These are phyloP conservation scores for Metarhizium guizhouense DNA, from an alignment of 2,329 filamentous ascomycete species.

Conservation along the genomic window DNA sequence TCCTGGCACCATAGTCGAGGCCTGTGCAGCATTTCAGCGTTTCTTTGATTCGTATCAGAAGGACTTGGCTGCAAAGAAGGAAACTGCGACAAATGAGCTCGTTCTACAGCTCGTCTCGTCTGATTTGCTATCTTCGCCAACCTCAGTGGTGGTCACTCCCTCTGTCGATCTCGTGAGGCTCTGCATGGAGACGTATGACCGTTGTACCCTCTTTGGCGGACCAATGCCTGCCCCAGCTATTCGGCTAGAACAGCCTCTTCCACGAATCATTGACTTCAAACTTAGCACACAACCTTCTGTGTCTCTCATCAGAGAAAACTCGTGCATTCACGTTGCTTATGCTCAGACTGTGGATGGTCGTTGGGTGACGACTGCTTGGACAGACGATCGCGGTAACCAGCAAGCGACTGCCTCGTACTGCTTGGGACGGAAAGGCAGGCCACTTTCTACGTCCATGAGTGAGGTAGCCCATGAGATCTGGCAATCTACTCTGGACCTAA, in stretches of 20 bases:
- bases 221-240: slow-evolving; percentile 60
- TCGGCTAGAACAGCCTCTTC: slow-evolving; percentile 60
- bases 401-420: slow-evolving; percentile 69
- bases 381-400: slow-evolving; percentile 64
- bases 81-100: slow-evolving; percentile 50
- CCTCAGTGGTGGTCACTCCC: slow-evolving; percentile 52
- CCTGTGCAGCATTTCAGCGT: slow-evolving; percentile 65
- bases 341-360: slow-evolving; percentile 64
- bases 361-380: slow-evolving; percentile 77
- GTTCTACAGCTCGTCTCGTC: slow-evolving; percentile 69
- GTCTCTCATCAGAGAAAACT: slow-evolving; percentile 69
- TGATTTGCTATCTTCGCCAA: slow-evolving; percentile 55
- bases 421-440: slow-evolving; percentile 49
- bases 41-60: slow-evolving; percentile 54
- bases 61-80: slow-evolving; percentile 30
- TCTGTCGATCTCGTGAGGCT: slow-evolving; percentile 51
- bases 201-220: slow-evolving; percentile 52
- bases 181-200: slow-evolving; percentile 69
- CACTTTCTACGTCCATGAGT: slow-evolving; percentile 42
- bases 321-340: slow-evolving; percentile 73
- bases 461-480: slow-evolving; percentile 70
- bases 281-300: slow-evolving; percentile 55
- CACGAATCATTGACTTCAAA: slow-evolving; percentile 68
- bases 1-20: slow-evolving; percentile 54
- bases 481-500: slow-evolving; percentile 66